Base-by-base conservation (phyloP, 257 asterid genomes). In the Fraxinus anomala region DNA sequence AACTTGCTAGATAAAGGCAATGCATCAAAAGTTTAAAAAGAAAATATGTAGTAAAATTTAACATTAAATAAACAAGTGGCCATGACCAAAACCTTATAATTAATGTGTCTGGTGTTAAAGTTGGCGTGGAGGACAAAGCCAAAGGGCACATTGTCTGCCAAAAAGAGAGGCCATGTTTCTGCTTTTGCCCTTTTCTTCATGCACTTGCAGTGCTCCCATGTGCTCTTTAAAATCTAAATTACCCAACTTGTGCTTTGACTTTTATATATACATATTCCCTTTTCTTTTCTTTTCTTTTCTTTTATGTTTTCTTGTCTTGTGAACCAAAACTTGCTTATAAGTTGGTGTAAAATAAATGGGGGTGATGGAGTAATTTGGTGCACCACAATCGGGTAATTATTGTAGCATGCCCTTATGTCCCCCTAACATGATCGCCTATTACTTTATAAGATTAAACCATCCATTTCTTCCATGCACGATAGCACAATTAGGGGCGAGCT, bases 191-290 rank as follows among this genome's bases (percentile, higher is more conserved):
- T 11, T 40, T 40, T 10, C 13, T 40, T 40, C 47, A 10, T 3
- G 47, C 13, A 10, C 13, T 10, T 39, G 13, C 47, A 9, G 10
- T 40, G 47, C 47, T 9, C 14, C 47, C 47, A 40, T 40, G 47
- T 40, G 47, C 47, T 9, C 47, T 40, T 40, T 10, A 40, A 40
- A 40, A 10, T 39, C 40, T 37, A 37, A 37, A 16, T 54, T 54
- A 54, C 14, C 69, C 33, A 63, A 63, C 69, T 63, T 63, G 69
- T 26, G 31, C 31, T 24, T 63, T 63, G 69, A 24, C 69, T 63
- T 37, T 63, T 63, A 23, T 24, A 11, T 63, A 63, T 11, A 23
- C 33, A 26, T 11, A 9, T 40, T 40, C 47, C 47, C 13, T 9
- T 63, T 23, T 1, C 69, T 63, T 39, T 39, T 39, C 0, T 6